Percentiles rank a stretch among this genome's conserved stretches.
phyloP scores from a whole-genome alignment of 2,329 filamentous ascomycete species.

The Cryphonectria nitschkei region DNA sequence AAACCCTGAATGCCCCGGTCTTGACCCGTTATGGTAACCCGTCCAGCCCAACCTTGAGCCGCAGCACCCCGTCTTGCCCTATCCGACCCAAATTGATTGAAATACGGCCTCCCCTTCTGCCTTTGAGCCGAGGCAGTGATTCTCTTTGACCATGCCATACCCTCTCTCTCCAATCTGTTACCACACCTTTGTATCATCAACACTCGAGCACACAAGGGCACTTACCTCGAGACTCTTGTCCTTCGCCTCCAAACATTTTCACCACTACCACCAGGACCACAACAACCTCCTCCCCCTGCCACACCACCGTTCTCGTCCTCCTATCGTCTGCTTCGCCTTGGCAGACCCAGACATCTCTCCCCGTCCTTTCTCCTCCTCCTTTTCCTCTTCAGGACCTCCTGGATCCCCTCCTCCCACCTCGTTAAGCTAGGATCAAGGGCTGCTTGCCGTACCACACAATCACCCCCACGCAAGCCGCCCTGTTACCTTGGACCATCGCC shows the following conservation, averaged over 20 bases:
- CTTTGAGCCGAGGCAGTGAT: conserved; percentile 15
- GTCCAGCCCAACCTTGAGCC: not conserved
- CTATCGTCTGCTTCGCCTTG: not conserved
- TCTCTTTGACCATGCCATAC: not conserved
- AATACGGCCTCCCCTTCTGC: conserved; percentile 25
- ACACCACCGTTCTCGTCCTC: not conserved
- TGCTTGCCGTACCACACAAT: conserved; percentile 20
- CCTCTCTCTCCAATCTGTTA: not conserved
- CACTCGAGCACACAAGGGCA: not conserved
- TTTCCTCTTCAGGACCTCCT: not conserved
- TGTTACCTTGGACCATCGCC: not conserved
- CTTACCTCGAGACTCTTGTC: conserved; percentile 9
- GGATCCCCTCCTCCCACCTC: not conserved
- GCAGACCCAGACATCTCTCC: not conserved
- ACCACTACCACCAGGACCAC: conserved; percentile 2
- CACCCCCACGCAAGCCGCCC: conserved; percentile 28
- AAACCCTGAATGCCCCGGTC: not conserved
- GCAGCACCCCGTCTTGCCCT: not conserved
- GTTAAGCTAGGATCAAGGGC: conserved; percentile 23
- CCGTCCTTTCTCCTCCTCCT: not conserved
- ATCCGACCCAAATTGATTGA: conserved; percentile 19
- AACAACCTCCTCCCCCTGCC: not conserved
- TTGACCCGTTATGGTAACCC: conserved; percentile 4
- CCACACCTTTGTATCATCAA: conserved; percentile 4
- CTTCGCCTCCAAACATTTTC: not conserved